A percentile compares a stretch with the other conserved stretches of the same genome.
These are phyloP conservation scores for Podospora bellae-mahoneyi DNA, from an alignment of 495 filamentous ascomycete species.

Conservation along the genomic window DNA sequence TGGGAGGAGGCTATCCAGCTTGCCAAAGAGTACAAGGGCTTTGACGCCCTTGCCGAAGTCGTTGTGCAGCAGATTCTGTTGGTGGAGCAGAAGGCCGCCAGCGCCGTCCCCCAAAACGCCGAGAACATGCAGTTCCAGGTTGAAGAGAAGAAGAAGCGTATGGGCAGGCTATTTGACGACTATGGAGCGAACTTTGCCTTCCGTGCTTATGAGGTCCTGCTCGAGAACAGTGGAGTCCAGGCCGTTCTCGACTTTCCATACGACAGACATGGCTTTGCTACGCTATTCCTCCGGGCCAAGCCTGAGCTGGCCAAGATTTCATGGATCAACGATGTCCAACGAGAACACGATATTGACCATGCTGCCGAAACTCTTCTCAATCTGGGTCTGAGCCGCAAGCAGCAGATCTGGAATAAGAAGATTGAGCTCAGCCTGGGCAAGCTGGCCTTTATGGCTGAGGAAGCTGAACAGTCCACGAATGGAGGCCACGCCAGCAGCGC, in stretches of 20 bases:
- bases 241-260: conserved; percentile 63
- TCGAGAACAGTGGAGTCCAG: conserved; percentile 60
- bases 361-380: conserved; percentile 65
- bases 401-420: conserved; percentile 82
- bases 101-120: conserved; percentile 18
- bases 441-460: conserved; percentile 66
- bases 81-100: conserved; percentile 27
- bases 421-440: conserved; percentile 87
- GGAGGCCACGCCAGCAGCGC: conserved; percentile 35
- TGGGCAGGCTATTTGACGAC: conserved; percentile 62
- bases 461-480: conserved; percentile 33
- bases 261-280: conserved; percentile 62
- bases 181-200: conserved; percentile 77
- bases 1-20: conserved; percentile 65
- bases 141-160: conserved; percentile 36
- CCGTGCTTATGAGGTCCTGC: conserved; percentile 72
- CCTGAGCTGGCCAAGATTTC: conserved; percentile 69
- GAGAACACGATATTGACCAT: conserved; percentile 65
- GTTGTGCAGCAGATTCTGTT: conserved; percentile 40
- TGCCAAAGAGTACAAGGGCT: conserved; percentile 69
- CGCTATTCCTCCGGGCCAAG: conserved; percentile 67
- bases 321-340: conserved; percentile 89
- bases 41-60: conserved; percentile 64
- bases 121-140: conserved; percentile 31
- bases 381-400: conserved; percentile 63